Percentiles rank a stretch among this genome's conserved stretches.
These are phyloP conservation scores for Phytophthora ramorum DNA, from an alignment of 352 stramenopile genomes.

Conservation along the genomic window DNA sequence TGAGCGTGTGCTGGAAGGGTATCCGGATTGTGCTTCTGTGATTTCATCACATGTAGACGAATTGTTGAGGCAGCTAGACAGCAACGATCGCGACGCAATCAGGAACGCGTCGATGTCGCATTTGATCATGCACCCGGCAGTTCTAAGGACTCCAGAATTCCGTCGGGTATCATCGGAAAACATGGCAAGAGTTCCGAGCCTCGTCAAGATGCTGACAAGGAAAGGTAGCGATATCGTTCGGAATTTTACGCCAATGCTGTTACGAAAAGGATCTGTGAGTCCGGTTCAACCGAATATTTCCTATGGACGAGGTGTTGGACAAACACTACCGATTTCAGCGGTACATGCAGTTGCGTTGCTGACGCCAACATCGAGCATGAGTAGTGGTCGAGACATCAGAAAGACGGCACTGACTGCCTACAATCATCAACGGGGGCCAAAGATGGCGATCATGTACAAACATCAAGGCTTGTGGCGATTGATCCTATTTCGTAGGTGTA, in stretches of 20 bases:
- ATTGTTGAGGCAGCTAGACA: conserved; percentile 20
- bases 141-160: not conserved
- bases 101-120: not conserved
- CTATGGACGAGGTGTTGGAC: not conserved
- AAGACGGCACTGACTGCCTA: conserved; percentile 9
- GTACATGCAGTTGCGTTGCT: not conserved
- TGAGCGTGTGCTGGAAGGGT: conserved; percentile 61
- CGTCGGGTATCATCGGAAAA: conserved; percentile 9
- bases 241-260: conserved; percentile 1
- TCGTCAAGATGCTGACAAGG: conserved; percentile 14
- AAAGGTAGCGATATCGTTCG: not conserved
- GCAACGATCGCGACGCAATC: not conserved
- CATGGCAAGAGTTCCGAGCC: conserved; percentile 6
- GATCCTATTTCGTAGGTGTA: conserved; percentile 24
- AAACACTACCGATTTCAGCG: not conserved
- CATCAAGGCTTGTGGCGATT: not conserved
- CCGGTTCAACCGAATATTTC: not conserved
- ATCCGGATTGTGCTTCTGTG: conserved; percentile 44
- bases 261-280: conserved; percentile 6
- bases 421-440: not conserved
- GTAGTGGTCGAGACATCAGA: not conserved
- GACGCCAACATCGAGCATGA: not conserved
- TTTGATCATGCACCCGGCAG: not conserved
- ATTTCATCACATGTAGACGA: conserved; percentile 33
- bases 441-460: not conserved